Conservation (phyloP, 2,329 filamentous ascomycete genomes). For the Diaporthe aspalathi region DNA sequence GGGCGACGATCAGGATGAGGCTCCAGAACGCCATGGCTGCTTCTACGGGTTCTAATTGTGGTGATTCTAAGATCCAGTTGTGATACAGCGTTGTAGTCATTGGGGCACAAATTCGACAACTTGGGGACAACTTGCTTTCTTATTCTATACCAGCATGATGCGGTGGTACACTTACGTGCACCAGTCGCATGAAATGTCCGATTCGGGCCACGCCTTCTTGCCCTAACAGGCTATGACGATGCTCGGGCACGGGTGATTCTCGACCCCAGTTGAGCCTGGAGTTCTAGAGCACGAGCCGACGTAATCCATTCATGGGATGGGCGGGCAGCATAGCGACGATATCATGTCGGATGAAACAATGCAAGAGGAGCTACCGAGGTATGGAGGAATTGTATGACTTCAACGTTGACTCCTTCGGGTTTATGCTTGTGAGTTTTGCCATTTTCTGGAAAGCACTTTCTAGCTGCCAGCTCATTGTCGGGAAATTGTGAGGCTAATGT, state of each 20-base stretch:
- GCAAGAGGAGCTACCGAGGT: constrained; percentile 4
- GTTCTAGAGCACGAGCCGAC: not conserved
- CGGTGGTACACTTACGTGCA: not conserved
- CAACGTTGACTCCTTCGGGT: not conserved
- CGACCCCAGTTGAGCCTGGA: not conserved
- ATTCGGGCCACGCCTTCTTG: not conserved
- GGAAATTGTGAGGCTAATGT: not conserved
- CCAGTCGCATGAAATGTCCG: constrained; percentile 22
- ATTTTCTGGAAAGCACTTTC: not conserved
- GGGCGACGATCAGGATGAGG: constrained; percentile 21
- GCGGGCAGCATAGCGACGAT: not conserved
- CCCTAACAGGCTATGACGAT: constrained; percentile 6
- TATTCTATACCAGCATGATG: not conserved
- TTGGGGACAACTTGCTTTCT: not conserved
- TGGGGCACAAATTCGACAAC: not conserved
- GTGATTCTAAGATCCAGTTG: not conserved
- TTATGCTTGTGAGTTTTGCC: not conserved
- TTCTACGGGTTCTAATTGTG: not conserved
- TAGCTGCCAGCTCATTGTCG: not conserved
- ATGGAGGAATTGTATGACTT: not conserved
- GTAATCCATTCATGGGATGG: constrained; percentile 19
- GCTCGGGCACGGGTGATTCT: not conserved
- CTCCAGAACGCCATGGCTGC: not conserved
- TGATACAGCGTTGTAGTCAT: not conserved
- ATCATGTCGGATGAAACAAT: constrained; percentile 1